phyloP scores from a whole-genome alignment of 2,329 filamentous ascomycete species.

The Epichloe brachyelytri region DNA sequence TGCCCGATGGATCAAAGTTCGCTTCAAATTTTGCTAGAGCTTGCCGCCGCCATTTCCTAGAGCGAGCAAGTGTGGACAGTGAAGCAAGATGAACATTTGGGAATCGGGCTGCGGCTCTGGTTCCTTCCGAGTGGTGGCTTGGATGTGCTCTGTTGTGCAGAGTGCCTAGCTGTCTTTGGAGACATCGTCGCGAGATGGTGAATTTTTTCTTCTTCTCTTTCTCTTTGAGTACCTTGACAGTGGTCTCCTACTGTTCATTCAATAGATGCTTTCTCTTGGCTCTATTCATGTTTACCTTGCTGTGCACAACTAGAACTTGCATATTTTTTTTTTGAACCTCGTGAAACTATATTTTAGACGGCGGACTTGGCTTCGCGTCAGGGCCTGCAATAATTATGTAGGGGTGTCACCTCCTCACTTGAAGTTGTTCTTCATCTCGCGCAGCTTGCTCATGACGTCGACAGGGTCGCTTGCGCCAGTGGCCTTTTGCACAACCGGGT shows the following conservation, averaged over 20 bases:
- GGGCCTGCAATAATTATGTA: not conserved
- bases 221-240: not conserved
- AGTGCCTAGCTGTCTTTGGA: slow-evolving; percentile 13
- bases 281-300: too few relatives aligned
- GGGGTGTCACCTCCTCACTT: slow-evolving; percentile 36
- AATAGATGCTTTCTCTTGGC: too few relatives aligned
- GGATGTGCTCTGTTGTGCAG: slow-evolving; percentile 9
- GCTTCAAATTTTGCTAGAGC: slow-evolving; percentile 56
- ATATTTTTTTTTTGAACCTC: too few relatives aligned
- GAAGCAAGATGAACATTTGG: slow-evolving; percentile 46
- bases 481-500: slow-evolving; percentile 70
- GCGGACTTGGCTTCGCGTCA: slow-evolving; percentile 14
- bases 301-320: too few relatives aligned
- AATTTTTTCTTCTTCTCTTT: slow-evolving; percentile 11
- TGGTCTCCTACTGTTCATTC: too few relatives aligned
- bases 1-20: slow-evolving; percentile 1
- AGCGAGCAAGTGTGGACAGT: slow-evolving; percentile 57
- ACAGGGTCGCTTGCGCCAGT: slow-evolving; percentile 71
- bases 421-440: slow-evolving; percentile 82
- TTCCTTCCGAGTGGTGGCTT: slow-evolving; percentile 17
- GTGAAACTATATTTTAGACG: not conserved
- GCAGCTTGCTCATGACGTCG: slow-evolving; percentile 71
- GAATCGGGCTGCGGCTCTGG: slow-evolving; percentile 1
- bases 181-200: slow-evolving; percentile 1
- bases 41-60: slow-evolving; percentile 41